phyloP scores from a whole-genome alignment of 1,284 basidiomycete species.

The Termitomyces sp. region DNA sequence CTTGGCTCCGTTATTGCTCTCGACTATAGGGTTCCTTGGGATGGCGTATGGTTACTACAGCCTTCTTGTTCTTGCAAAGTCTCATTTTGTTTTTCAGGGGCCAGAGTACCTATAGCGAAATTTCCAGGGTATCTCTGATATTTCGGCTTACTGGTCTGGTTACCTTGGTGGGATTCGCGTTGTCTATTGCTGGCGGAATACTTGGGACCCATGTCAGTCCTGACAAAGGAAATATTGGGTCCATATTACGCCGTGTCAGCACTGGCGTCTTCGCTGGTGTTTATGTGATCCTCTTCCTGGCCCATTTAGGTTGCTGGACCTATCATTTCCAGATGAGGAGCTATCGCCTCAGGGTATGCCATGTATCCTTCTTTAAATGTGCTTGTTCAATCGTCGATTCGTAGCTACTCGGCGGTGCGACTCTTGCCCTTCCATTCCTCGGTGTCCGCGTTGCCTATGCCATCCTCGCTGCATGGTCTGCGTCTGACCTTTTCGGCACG shows the following conservation, averaged over 20 bases:
- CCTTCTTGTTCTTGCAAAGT: neutral
- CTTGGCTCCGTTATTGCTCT: slow-evolving; percentile 47
- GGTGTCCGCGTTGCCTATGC: slow-evolving; percentile 51
- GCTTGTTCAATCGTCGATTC: slow-evolving; percentile 4
- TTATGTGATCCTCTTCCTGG: slow-evolving; percentile 39
- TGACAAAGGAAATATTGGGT: slow-evolving; percentile 26
- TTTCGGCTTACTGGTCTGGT: slow-evolving; percentile 41
- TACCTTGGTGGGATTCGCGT: slow-evolving; percentile 38
- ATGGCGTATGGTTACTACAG: slow-evolving; percentile 44
- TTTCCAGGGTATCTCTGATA: slow-evolving; percentile 30
- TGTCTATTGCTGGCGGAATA: slow-evolving; percentile 52
- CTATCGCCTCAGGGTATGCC: slow-evolving; percentile 44
- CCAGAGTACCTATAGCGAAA: slow-evolving; percentile 44
- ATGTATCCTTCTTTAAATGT: slow-evolving; percentile 7
- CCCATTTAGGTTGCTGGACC: slow-evolving; percentile 45
- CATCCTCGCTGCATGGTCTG: slow-evolving; percentile 50
- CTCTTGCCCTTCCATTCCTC: slow-evolving; percentile 53
- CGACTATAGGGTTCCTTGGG: slow-evolving; percentile 55
- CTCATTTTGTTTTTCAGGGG: slow-evolving; percentile 28
- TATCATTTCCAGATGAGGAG: slow-evolving; percentile 42
- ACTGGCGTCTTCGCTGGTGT: slow-evolving; percentile 45
- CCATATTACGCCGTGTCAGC: slow-evolving; percentile 44
- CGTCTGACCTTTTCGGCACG: slow-evolving; percentile 39
- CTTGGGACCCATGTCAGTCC: slow-evolving; percentile 31
- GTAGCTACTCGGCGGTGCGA: slow-evolving; percentile 50